Conservation (phyloP, 2,329 filamentous ascomycete species). For the Exserohilum rostratum region DNA sequence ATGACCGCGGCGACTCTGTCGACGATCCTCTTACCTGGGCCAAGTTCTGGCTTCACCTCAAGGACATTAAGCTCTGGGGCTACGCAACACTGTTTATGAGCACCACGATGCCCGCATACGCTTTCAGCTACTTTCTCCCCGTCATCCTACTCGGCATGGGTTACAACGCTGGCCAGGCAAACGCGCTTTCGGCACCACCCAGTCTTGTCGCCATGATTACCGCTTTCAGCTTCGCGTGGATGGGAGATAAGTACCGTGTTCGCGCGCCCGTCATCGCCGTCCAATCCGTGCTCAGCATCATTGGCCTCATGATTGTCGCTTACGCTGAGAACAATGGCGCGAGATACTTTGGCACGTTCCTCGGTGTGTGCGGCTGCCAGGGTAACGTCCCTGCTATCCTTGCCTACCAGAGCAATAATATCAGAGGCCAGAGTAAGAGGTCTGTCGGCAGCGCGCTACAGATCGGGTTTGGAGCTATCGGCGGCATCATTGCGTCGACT, state of each 20-base stretch:
- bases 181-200: slow-evolving; percentile 34
- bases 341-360: slow-evolving; percentile 36
- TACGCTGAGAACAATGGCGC: slow-evolving; percentile 28
- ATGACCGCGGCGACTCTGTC: slow-evolving; percentile 33
- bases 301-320: slow-evolving; percentile 35
- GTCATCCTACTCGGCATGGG: slow-evolving; percentile 37
- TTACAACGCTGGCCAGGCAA: slow-evolving; percentile 21
- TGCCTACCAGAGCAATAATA: slow-evolving; percentile 37
- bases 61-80: slow-evolving; percentile 31
- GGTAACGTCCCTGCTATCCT: slow-evolving; percentile 31
- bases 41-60: slow-evolving; percentile 24
- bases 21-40: slow-evolving; percentile 28
- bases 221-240: slow-evolving; percentile 32
- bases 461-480: slow-evolving; percentile 35
- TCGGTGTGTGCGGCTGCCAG: slow-evolving; percentile 29
- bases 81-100: slow-evolving; percentile 33
- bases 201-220: slow-evolving; percentile 28
- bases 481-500: slow-evolving; percentile 30
- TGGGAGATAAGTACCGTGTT: slow-evolving; percentile 32
- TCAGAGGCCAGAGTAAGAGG: slow-evolving; percentile 29
- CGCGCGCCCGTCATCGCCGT: slow-evolving; percentile 32
- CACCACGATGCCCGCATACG: slow-evolving; percentile 32
- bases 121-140: slow-evolving; percentile 36
- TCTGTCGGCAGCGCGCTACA: slow-evolving; percentile 28
- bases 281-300: slow-evolving; percentile 26